Conservation (phyloP, 169 alveolate genomes). For the Babesia ovata region DNA sequence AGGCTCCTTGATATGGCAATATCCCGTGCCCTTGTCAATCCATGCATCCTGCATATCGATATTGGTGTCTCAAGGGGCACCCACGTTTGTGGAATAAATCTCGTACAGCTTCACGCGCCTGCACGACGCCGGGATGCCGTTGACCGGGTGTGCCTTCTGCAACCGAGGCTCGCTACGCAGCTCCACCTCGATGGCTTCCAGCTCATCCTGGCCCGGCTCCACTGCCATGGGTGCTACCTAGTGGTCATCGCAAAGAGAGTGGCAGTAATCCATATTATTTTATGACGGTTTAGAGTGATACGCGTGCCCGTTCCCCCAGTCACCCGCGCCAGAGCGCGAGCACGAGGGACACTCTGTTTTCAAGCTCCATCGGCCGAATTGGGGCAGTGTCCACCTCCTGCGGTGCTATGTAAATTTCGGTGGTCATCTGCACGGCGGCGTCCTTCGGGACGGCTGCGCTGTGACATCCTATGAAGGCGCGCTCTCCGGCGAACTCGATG, state of each 20-base stretch:
- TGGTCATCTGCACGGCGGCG: slow-evolving; percentile 11
- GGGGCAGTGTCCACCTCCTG: slow-evolving; percentile 22
- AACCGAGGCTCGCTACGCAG: slow-evolving; percentile 21
- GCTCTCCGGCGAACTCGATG: slow-evolving; percentile 48
- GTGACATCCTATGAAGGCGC: slow-evolving; percentile 68
- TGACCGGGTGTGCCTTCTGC: slow-evolving; percentile 57
- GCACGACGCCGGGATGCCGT: slow-evolving; percentile 61
- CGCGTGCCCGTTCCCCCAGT: slow-evolving; percentile 21
- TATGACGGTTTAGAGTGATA: neutral
- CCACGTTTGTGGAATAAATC: slow-evolving; percentile 47
- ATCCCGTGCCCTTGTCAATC: slow-evolving; percentile 72
- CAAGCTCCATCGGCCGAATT: slow-evolving; percentile 45
- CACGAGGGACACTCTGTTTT: slow-evolving; percentile 43
- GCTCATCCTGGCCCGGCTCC: slow-evolving; percentile 26
- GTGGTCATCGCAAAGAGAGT: neutral
- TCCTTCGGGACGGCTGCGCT: slow-evolving; percentile 35
- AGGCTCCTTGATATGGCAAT: slow-evolving; percentile 55
- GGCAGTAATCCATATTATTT: neutral
- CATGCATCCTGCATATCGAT: slow-evolving; percentile 42
- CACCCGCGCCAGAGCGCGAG: slow-evolving; percentile 43
- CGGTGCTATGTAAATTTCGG: slow-evolving; percentile 66
- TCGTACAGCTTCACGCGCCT: slow-evolving; percentile 76
- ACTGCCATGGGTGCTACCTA: slow-evolving; percentile 24
- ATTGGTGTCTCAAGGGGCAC: neutral
- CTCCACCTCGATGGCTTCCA: slow-evolving; percentile 35